Base-by-base conservation (phyloP, 2,329 filamentous ascomycete species). In the Penicillium brevicompactum region DNA sequence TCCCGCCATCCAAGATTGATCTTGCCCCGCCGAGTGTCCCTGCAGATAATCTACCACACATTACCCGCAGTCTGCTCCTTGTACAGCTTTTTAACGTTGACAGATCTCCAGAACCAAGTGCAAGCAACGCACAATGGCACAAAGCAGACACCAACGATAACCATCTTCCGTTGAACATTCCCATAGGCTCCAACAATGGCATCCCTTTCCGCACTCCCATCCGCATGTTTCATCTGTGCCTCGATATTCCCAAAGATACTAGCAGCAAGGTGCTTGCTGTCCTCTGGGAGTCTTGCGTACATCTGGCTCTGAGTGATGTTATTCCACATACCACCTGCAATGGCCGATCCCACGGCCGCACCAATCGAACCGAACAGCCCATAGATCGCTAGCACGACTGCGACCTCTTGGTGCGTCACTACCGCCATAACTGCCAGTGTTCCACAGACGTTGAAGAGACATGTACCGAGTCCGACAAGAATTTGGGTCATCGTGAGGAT, bases 121-220 rank as follows among this genome's bases (percentile, higher is more conserved):
- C 51, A 57, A 18, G 53, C 27, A 50, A 57, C 48, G 13, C 51
- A 57, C n/a, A 57, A 24, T 1, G 55, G 51, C 2, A 44, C 42
- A 38, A 57, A 46, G 27, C 55, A 57, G n/a, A 50, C 55, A 7
- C 43, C 72, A 61, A 74, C 73, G 44, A 76, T 74, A 30, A 78
- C 62, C 71, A 78, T 72, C n/a, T 66, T 60, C 32, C 65, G 72
- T 69, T 83, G 80, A 4, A 77, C 73, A 37, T 78, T 75, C 1
- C 73, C 78, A 54, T 83, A 84, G 0, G 80, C 67, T 45, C 70
- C 52, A 30, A 78, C 72, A 48, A 82, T 80, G 2, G 72, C 81
- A 16, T 70, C 56, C 14, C 81, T 68, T 21, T 70, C 74, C 0
- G 73, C 66, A 6, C 64, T 77, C 4, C 78, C 75, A 14, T 77